phyloP scores from a whole-genome alignment of 495 filamentous ascomycete genomes.

The Cercophora scortea region DNA sequence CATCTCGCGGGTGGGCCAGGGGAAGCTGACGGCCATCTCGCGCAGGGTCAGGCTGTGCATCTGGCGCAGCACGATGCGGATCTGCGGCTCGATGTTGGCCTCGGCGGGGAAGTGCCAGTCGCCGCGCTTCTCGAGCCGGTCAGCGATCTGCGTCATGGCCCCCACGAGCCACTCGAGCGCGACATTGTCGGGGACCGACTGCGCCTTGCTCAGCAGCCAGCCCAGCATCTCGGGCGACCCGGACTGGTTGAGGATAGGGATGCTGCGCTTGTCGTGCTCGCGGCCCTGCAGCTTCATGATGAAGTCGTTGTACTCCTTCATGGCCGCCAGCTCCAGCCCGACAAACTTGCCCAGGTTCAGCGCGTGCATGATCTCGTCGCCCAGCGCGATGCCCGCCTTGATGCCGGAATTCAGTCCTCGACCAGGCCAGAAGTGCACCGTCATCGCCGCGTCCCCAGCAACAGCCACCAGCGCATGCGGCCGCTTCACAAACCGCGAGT shows the following conservation, averaged over 20 bases:
- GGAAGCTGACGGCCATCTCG: conserved; percentile 28
- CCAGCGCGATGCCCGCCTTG: conserved; percentile 24
- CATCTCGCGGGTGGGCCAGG: conserved; percentile 30
- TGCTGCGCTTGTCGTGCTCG: conserved; percentile 30
- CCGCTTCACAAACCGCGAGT: conserved; percentile 18
- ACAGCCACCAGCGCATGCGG: conserved; percentile 26
- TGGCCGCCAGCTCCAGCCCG: conserved; percentile 17
- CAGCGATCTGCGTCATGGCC: conserved; percentile 26
- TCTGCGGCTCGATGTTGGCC: conserved; percentile 26
- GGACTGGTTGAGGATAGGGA: conserved; percentile 30
- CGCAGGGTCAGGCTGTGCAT: conserved; percentile 19
- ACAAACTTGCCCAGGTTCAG: conserved; percentile 20
- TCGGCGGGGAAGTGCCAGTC: conserved; percentile 24
- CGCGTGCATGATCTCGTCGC: conserved; percentile 27
- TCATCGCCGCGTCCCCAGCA: conserved; percentile 27
- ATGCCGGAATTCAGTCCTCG: conserved; percentile 28
- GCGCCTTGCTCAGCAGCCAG: conserved; percentile 22
- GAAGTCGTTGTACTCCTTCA: conserved; percentile 31
- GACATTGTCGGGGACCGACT: conserved; percentile 22
- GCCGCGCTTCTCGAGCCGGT: conserved; percentile 18
- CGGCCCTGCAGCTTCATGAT: conserved; percentile 27
- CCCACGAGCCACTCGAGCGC: conserved; percentile 27
- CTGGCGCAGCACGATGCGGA: conserved; percentile 29
- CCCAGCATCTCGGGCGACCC: conserved; percentile 26
- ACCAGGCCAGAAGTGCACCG: conserved; percentile 29